phyloP scores from a whole-genome alignment of 2,329 filamentous ascomycete species.

The Aspergillus eucalypticola region DNA sequence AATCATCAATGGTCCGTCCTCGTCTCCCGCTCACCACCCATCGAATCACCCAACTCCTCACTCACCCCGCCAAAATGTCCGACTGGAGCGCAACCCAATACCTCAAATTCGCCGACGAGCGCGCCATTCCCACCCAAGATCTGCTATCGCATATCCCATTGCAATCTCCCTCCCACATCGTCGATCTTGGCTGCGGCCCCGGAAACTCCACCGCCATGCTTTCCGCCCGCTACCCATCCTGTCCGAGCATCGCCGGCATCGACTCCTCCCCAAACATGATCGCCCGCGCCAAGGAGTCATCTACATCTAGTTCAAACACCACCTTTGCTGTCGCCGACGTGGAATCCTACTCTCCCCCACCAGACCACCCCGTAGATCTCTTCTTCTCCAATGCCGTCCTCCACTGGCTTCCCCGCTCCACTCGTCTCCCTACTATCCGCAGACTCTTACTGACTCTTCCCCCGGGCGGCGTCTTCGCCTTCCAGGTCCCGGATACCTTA shows the following conservation, averaged over 20 bases:
- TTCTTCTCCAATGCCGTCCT: slow-evolving; percentile 61
- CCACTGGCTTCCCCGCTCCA: slow-evolving; percentile 54
- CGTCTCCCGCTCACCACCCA: not conserved
- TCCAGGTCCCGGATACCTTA: slow-evolving; percentile 58
- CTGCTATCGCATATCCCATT: slow-evolving; percentile 52
- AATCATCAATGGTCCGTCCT: not conserved
- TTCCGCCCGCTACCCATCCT: slow-evolving; percentile 47
- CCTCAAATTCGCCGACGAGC: slow-evolving; percentile 56
- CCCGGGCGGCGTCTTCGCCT: slow-evolving; percentile 53
- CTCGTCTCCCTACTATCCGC: slow-evolving; percentile 50
- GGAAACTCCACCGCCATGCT: slow-evolving; percentile 60
- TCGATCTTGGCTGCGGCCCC: slow-evolving; percentile 63
- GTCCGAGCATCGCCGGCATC: slow-evolving; percentile 50
- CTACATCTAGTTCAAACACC: slow-evolving; percentile 27
- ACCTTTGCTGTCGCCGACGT: slow-evolving; percentile 52
- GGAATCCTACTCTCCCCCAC: slow-evolving; percentile 38
- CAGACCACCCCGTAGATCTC: slow-evolving; percentile 43
- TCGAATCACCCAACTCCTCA: not conserved
- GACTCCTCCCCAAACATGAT: slow-evolving; percentile 61
- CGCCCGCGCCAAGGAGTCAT: slow-evolving; percentile 40
- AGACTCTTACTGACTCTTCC: slow-evolving; percentile 45
- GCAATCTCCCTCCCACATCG: slow-evolving; percentile 44
- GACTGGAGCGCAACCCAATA: slow-evolving; percentile 60
- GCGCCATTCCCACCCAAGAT: slow-evolving; percentile 56
- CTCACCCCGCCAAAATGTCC: slow-evolving; percentile 7